Percentiles rank a stretch among this genome's conserved stretches.
Conservation (phyloP, 2,329 filamentous ascomycete species). For the Aaosphaeria pasadenensis region DNA sequence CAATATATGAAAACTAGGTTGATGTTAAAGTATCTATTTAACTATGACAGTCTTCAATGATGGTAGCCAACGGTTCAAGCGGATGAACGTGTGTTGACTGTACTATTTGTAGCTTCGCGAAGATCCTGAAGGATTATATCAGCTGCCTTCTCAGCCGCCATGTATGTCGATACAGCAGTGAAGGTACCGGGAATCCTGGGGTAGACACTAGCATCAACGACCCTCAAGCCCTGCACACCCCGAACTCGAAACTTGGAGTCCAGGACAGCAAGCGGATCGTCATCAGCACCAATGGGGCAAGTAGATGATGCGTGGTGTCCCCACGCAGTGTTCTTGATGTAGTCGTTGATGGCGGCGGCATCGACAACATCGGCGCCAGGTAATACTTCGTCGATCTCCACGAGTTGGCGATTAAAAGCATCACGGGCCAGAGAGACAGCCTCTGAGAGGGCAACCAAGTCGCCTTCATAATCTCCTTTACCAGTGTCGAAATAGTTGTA, state of each 20-base stretch:
- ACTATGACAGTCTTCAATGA: too few relatives aligned
- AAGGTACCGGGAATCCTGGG: constrained; percentile 50
- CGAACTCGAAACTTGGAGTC: constrained; percentile 53
- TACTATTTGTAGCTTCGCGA: too few relatives aligned
- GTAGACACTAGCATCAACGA: constrained; percentile 38
- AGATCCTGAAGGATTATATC: constrained; percentile 53
- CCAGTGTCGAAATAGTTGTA: constrained; percentile 45
- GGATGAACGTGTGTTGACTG: too few relatives aligned
- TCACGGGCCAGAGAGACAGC: constrained; percentile 51
- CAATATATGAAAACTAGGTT: too few relatives aligned
- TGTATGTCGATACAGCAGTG: constrained; percentile 51
- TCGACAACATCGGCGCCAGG: constrained; percentile 48
- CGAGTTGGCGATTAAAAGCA: constrained; percentile 23
- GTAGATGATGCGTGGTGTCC: constrained; percentile 59
- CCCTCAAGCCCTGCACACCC: constrained; percentile 53
- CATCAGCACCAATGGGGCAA: constrained; percentile 53
- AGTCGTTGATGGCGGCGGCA: constrained; percentile 26
- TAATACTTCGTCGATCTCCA: constrained; percentile 39
- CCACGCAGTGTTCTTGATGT: constrained; percentile 27
- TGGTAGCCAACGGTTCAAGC: too few relatives aligned
- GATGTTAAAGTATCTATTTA: too few relatives aligned
- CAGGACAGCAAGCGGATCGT: constrained; percentile 51
- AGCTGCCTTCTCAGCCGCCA: constrained; percentile 61
- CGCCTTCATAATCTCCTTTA: constrained; percentile 60
- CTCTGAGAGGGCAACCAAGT: constrained; percentile 54